Percentiles rank a stretch among this genome's conserved stretches.
These are phyloP conservation scores for Coemansia sp. DNA, from an alignment of 192 early-diverging fungal species.

Conservation along the genomic window DNA sequence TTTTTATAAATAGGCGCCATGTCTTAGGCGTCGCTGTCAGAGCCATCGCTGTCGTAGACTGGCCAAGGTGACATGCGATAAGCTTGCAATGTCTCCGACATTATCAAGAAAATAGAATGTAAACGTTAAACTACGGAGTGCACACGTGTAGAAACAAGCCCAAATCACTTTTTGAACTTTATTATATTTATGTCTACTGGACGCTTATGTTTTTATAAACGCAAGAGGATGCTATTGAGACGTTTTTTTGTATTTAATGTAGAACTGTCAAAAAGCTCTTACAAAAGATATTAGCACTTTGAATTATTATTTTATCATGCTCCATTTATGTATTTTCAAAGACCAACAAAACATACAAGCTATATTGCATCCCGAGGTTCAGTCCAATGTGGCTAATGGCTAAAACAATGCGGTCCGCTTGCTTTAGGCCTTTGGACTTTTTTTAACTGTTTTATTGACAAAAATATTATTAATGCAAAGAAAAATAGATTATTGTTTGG, in stretches of 20 bases:
- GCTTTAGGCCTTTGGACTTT: too few species aligned
- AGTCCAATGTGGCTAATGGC: background rate
- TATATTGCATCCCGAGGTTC: background rate
- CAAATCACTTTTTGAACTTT: background rate
- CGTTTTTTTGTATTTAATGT: too few species aligned
- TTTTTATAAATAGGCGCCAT: background rate
- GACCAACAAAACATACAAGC: background rate
- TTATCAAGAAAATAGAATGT: background rate
- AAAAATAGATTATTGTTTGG: too few species aligned
- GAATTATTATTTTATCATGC: background rate
- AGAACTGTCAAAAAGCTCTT: background rate
- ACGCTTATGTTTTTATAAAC: too few species aligned
- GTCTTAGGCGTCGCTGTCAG: background rate
- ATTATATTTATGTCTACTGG: background rate
- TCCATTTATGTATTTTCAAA: background rate
- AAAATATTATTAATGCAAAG: too few species aligned
- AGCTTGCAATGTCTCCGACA: background rate
- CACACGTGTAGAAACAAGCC: background rate
- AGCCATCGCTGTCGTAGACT: conserved; percentile 12
- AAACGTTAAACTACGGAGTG: background rate
- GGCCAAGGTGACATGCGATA: conserved; percentile 20
- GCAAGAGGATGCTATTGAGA: too few species aligned
- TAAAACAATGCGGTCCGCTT: too few species aligned
- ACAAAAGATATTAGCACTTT: background rate
- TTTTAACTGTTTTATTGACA: too few species aligned